Conservation (phyloP, 306 rosid species). For the Ziziphus jujuba region DNA sequence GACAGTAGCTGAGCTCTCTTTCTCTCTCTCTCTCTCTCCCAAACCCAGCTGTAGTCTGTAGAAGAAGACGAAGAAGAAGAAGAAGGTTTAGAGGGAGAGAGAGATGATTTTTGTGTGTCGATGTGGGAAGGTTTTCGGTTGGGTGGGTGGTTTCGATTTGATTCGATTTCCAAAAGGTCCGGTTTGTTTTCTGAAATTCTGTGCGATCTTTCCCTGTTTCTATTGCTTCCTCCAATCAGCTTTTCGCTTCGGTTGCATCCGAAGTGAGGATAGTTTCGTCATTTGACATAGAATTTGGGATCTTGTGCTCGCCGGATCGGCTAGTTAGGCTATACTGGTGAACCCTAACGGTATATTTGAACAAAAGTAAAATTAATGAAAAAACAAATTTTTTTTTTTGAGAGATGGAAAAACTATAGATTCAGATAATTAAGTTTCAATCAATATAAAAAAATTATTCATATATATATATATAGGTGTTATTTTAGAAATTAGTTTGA, state of each 20-base stretch:
- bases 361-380: too few species aligned
- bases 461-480: too few species aligned
- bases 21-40: background rate
- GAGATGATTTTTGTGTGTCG: conserved; percentile 1
- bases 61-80: background rate
- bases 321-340: too few species aligned
- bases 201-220: conserved; percentile 7
- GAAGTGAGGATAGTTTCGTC: conserved; percentile 10
- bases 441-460: too few species aligned
- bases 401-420: too few species aligned
- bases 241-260: background rate
- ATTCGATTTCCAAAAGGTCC: background rate
- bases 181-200: conserved; percentile 19
- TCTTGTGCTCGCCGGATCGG: background rate
- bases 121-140: background rate
- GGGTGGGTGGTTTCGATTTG: conserved; percentile 13
- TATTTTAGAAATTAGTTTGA: too few species aligned
- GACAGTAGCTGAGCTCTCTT: background rate
- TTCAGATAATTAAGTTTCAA: too few species aligned
- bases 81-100: background rate
- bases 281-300: background rate
- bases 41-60: background rate
- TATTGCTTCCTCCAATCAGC: background rate
- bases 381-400: too few species aligned
- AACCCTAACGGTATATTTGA: too few species aligned